phyloP scores from a whole-genome alignment of 805 yeast species.

The Komagataella pseudopastoris region DNA sequence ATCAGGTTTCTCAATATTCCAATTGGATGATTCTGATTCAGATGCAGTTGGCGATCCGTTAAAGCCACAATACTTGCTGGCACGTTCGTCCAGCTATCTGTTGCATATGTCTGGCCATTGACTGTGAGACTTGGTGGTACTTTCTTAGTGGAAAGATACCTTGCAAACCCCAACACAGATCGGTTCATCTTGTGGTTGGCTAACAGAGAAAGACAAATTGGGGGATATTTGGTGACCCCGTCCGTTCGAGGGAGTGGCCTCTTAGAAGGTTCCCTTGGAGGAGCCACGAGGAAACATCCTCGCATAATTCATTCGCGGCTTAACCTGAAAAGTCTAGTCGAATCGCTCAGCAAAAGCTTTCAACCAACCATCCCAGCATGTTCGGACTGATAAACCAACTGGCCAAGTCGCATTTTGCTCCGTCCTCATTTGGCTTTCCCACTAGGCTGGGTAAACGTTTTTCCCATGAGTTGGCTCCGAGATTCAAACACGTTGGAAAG shows the following conservation, averaged over 20 bases:
- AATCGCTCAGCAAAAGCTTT: neutral
- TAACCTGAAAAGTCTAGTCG: neutral
- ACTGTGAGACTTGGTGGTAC: constrained; percentile 21
- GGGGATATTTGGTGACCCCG: neutral
- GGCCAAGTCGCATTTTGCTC: neutral
- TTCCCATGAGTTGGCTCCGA: constrained; percentile 67
- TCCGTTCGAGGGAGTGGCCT: neutral
- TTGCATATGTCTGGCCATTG: constrained; percentile 34
- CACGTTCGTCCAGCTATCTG: constrained; percentile 79
- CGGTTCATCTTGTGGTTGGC: constrained; percentile 1
- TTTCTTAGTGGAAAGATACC: neutral
- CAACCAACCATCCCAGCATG: neutral
- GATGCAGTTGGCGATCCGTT: constrained; percentile 63
- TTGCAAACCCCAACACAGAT: neutral
- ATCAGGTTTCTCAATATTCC: constrained; percentile 72
- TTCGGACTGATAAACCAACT: neutral
- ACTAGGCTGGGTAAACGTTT: constrained; percentile 20
- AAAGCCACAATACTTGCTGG: constrained; percentile 59
- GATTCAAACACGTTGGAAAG: constrained; percentile 53
- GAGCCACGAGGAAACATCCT: neutral
- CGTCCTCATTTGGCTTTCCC: neutral
- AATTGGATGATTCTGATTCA: constrained; percentile 70
- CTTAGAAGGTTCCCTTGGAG: neutral
- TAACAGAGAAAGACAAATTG: neutral
- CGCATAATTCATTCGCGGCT: neutral